Percentiles rank a stretch among this genome's conserved stretches.
These are phyloP conservation scores for Rhizopus stolonifer DNA, from an alignment of 371 early-diverging fungal species.

Conservation along the genomic window DNA sequence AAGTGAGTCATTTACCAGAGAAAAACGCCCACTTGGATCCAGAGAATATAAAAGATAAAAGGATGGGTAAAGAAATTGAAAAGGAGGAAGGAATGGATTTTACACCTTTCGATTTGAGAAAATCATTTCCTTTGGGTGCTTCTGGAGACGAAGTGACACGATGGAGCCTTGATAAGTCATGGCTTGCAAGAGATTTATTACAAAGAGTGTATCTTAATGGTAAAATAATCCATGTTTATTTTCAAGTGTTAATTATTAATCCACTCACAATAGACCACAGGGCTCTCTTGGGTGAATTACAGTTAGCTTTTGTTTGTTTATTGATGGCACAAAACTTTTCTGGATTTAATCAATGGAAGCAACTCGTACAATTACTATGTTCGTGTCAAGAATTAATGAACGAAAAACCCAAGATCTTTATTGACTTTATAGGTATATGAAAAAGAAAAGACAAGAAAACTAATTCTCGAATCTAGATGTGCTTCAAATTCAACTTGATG, in stretches of 20 bases:
- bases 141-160: slow-evolving; percentile 70
- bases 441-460: neutral
- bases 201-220: slow-evolving; percentile 43
- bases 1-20: slow-evolving; percentile 46
- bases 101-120: slow-evolving; percentile 71
- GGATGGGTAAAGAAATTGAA: slow-evolving; percentile 40
- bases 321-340: slow-evolving; percentile 83
- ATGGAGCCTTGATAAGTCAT: slow-evolving; percentile 90
- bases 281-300: slow-evolving; percentile 75
- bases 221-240: slow-evolving; percentile 25
- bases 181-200: slow-evolving; percentile 65
- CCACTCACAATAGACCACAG: slow-evolving; percentile 28
- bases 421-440: slow-evolving; percentile 60
- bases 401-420: slow-evolving; percentile 43
- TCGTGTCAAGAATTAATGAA: slow-evolving; percentile 60
- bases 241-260: too few relatives aligned
- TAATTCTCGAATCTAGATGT: slow-evolving; percentile 37
- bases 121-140: slow-evolving; percentile 79
- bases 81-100: slow-evolving; percentile 57
- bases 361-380: slow-evolving; percentile 71
- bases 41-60: slow-evolving; percentile 23
- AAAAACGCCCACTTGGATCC: slow-evolving; percentile 16
- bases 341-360: slow-evolving; percentile 90
- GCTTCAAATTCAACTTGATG: slow-evolving; percentile 64
- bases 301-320: slow-evolving; percentile 79